These are phyloP conservation scores for Epichloe typhina DNA, from an alignment of 2,329 filamentous ascomycete genomes.

Conservation along the genomic window DNA sequence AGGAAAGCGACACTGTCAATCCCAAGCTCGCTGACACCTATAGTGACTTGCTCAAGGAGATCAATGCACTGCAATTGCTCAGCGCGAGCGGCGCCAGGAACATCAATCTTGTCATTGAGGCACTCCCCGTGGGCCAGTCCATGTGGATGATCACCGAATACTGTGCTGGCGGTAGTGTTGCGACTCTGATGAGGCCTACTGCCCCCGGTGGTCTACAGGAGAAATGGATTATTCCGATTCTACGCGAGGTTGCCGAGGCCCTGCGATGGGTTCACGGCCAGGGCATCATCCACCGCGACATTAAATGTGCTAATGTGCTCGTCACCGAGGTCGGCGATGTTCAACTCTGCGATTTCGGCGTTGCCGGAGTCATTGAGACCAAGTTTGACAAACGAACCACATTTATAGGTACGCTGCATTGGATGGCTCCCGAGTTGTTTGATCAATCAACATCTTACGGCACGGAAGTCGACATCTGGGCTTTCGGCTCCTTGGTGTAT, in stretches of 20 bases:
- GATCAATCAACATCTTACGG: slow-evolving; percentile 52
- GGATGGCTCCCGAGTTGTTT: slow-evolving; percentile 76
- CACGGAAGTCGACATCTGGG: slow-evolving; percentile 71
- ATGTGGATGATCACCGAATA: slow-evolving; percentile 87
- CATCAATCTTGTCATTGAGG: slow-evolving; percentile 71
- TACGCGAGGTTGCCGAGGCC: slow-evolving; percentile 53
- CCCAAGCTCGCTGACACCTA: slow-evolving; percentile 54
- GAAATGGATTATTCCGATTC: slow-evolving; percentile 55
- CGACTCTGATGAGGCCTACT: slow-evolving; percentile 56
- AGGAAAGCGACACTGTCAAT: slow-evolving; percentile 57
- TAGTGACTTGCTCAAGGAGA: slow-evolving; percentile 56
- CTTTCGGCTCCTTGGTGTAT: slow-evolving; percentile 67
- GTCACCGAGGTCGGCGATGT: slow-evolving; percentile 65
- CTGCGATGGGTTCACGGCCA: slow-evolving; percentile 55
- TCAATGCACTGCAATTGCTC: slow-evolving; percentile 56
- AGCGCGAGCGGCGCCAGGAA: slow-evolving; percentile 64
- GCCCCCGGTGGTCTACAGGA: slow-evolving; percentile 52
- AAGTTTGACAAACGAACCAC: slow-evolving; percentile 67
- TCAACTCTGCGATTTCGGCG: slow-evolving; percentile 75
- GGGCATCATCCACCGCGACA: slow-evolving; percentile 58
- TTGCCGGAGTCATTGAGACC: slow-evolving; percentile 64
- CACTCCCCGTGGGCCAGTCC: slow-evolving; percentile 61
- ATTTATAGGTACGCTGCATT: slow-evolving; percentile 71
- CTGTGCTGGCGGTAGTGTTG: slow-evolving; percentile 73
- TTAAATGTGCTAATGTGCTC: slow-evolving; percentile 69